Conservation (phyloP, 2,329 filamentous ascomycete species). For the Myotisia sp. region DNA sequence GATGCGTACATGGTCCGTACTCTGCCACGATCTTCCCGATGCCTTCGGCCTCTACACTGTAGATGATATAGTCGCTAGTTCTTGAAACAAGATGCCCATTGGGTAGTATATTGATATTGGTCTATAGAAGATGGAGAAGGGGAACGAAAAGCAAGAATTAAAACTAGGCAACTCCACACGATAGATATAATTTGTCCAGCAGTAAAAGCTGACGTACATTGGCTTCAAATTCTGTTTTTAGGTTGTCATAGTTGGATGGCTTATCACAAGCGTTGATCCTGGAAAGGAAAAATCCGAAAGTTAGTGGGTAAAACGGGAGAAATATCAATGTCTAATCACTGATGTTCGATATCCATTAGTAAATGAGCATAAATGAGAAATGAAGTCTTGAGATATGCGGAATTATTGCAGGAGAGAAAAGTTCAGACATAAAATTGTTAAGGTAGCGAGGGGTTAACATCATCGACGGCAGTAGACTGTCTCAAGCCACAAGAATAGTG, state of each 20-base stretch:
- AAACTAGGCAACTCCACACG: constrained; percentile 5
- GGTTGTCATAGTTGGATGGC: constrained; percentile 69
- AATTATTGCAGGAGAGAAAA: constrained; percentile 15
- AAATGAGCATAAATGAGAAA: constrained; percentile 1
- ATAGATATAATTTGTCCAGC: constrained; percentile 15
- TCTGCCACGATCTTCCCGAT: constrained; percentile 76
- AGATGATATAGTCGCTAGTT: constrained; percentile 96
- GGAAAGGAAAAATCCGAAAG: constrained; percentile 10
- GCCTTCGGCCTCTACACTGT: constrained; percentile 87
- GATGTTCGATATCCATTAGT: constrained; percentile 3
- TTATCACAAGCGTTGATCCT: constrained; percentile 93
- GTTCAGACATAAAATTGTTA: constrained; percentile 70
- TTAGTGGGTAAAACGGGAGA: neutral
- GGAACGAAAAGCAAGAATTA: constrained; percentile 16
- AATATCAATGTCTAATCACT: neutral
- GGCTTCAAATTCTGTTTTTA: constrained; percentile 69
- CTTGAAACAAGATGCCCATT: constrained; percentile 95
- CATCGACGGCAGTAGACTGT: constrained; percentile 60
- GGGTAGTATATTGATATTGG: constrained; percentile 69
- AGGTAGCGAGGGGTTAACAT: constrained; percentile 99
- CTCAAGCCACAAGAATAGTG: constrained; percentile 61
- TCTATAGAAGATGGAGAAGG: constrained; percentile 43
- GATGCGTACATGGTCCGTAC: constrained; percentile 74
- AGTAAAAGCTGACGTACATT: constrained; percentile 53
- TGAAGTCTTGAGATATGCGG: constrained; percentile 12